Base-by-base conservation (phyloP, 192 early-diverging fungal genomes). In the Backusella westeae region DNA sequence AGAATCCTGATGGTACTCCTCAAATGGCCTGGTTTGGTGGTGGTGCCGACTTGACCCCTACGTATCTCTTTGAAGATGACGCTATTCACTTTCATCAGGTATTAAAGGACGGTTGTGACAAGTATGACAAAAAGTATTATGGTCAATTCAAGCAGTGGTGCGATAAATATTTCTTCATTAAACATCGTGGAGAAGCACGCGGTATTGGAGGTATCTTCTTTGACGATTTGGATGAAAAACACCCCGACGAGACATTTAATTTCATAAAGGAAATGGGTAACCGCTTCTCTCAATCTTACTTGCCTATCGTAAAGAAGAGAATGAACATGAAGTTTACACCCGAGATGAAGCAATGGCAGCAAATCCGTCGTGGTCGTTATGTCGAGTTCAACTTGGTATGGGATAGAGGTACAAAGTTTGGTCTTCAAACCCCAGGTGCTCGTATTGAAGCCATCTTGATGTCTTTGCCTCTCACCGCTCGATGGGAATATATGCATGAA, bases 131-230 rank as follows among this genome's bases (percentile, higher is more conserved):
- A 34, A 75, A 83, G 4, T 97, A 94, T 86, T 99, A 98, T 73
- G 87, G 90, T 56, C 83, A 88, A 19, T 98, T 98, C 83, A 99
- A 99, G 85, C 89, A 93, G 67, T 98, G 97, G 97, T 97, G 96
- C 80, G 98, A 99, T 80, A 87, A 91, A 39, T 99, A 99, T 83
- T 99, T 99, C 82, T 86, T 89, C 79, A 91, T 91, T 71, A 86
- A 90, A 8, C 98, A 99, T 81, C 90, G 98, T 12, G 78, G 85
- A 10, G 98, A 99, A 81, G 87, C 92, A 17, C 94, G 98, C 35
- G 98, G 98, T 2, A 82, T 99, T 69, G 98, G 98, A 29, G 98
- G 98, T 34, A 98, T 98, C 82, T 99, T 99, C 84, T 99, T 99
- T 84, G 98, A 99, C 76, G 98, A 99, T 77, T 80, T 98, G 49